phyloP scores from a whole-genome alignment of 1,284 basidiomycete species.

The Paramarasmius palmivorus region DNA sequence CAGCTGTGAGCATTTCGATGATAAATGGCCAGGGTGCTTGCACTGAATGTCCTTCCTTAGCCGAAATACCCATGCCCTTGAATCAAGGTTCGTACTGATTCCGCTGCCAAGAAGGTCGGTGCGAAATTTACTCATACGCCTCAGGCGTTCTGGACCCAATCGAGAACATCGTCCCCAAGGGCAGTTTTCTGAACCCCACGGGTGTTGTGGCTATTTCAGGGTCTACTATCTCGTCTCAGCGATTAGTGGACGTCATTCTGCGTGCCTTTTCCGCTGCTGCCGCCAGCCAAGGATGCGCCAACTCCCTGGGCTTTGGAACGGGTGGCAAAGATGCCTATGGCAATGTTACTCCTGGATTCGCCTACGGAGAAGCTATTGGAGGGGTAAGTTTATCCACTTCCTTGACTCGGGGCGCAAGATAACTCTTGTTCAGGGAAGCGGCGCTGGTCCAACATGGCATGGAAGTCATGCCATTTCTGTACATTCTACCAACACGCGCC shows the following conservation, averaged over 20 bases:
- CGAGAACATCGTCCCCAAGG: slow-evolving; percentile 9
- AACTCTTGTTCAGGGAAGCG: slow-evolving; percentile 2
- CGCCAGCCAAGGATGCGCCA: slow-evolving; percentile 9
- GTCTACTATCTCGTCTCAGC: slow-evolving; percentile 8
- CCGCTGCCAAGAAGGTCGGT: no score
- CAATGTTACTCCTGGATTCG: slow-evolving; percentile 9
- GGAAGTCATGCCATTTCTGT: slow-evolving; percentile 9
- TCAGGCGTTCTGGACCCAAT: slow-evolving; percentile 6
- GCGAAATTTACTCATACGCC: no score
- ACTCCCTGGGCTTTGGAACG: slow-evolving; percentile 11
- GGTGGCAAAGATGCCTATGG: slow-evolving; percentile 11
- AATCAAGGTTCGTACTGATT: neutral
- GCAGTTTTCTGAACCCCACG: slow-evolving; percentile 10
- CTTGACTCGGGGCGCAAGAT: neutral
- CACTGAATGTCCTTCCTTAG: neutral
- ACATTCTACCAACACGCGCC: slow-evolving; percentile 10
- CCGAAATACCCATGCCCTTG: slow-evolving; percentile 5
- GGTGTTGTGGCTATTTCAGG: slow-evolving; percentile 11
- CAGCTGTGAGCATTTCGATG: neutral
- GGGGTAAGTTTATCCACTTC: neutral
- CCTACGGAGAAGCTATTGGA: slow-evolving; percentile 13
- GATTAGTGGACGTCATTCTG: slow-evolving; percentile 9
- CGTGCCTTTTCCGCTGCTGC: slow-evolving; percentile 10
- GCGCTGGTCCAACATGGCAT: slow-evolving; percentile 8
- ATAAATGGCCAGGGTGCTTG: neutral